Evolutionary conservation across 345 rosid genomes (phyloP).

Genomic region (Noccaea bulbosa): DNA sequence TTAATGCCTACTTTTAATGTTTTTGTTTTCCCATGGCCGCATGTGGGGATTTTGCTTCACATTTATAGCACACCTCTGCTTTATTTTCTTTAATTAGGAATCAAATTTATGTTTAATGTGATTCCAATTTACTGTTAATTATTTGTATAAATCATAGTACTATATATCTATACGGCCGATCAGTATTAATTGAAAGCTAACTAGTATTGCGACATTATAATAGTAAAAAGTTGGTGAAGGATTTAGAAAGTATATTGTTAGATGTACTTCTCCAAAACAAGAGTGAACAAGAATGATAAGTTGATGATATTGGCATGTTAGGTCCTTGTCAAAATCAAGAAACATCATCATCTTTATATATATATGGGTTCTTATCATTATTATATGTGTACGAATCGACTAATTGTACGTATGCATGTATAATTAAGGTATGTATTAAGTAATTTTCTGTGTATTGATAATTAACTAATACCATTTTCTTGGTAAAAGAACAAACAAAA

Average conservation of each 20-base stretch:
- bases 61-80: slow-evolving; percentile 29
- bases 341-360: slow-evolving; percentile 35
- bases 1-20: slow-evolving; percentile 38
- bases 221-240: slow-evolving; percentile 37
- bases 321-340: slow-evolving; percentile 79
- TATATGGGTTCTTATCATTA: not conserved
- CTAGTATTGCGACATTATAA: slow-evolving; percentile 9
- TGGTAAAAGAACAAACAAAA: slow-evolving; percentile 16
- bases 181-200: slow-evolving; percentile 10
- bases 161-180: not conserved
- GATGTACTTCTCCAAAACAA: slow-evolving; percentile 22
- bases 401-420: slow-evolving; percentile 47
- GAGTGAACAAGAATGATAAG: slow-evolving; percentile 36
- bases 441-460: slow-evolving; percentile 3
- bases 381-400: slow-evolving; percentile 8
- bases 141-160: not conserved
- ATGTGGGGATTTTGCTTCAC: slow-evolving; percentile 56
- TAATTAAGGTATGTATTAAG: slow-evolving; percentile 3
- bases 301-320: slow-evolving; percentile 49
- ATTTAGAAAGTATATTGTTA: slow-evolving; percentile 16
- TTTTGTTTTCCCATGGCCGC: slow-evolving; percentile 43
- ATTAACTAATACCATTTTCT: not conserved
- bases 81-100: not conserved
- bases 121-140: slow-evolving; percentile 7
- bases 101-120: not conserved